phyloP scores from a whole-genome alignment of 139 green algal species.

The Diplosphaera chodatii region DNA sequence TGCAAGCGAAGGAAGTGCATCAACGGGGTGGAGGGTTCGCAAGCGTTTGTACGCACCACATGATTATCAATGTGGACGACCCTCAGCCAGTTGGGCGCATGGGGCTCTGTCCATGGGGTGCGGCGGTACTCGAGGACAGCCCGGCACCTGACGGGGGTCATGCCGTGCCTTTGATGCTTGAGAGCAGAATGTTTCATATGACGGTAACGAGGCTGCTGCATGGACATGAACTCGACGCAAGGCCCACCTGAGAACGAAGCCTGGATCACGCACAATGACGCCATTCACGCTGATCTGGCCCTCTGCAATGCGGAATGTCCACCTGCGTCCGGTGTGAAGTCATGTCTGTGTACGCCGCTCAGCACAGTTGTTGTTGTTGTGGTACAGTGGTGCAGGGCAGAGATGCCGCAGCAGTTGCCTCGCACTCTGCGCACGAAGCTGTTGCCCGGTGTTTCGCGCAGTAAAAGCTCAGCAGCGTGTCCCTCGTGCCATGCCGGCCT shows the following conservation, averaged over 20 bases:
- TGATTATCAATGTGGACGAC: not conserved
- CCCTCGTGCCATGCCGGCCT: not conserved
- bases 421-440: not conserved
- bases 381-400: too few relatives aligned
- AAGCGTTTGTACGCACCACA: not conserved
- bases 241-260: not conserved
- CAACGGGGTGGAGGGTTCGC: too few relatives aligned
- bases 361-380: too few relatives aligned
- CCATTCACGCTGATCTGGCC: not conserved
- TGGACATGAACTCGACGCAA: too few relatives aligned
- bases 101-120: not conserved
- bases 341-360: too few relatives aligned
- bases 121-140: not conserved
- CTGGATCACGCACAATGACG: not conserved
- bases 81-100: not conserved
- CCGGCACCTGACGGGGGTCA: not conserved
- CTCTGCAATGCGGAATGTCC: not conserved
- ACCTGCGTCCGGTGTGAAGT: not conserved
- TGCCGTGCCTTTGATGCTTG: too few relatives aligned
- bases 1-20: too few relatives aligned
- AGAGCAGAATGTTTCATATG: too few relatives aligned
- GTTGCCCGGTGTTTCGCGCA: not conserved
- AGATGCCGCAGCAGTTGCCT: too few relatives aligned
- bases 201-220: too few relatives aligned
- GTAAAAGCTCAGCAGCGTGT: not conserved